A percentile compares a stretch with the other conserved stretches of the same genome.
These are phyloP conservation scores for Neurospora sp. DNA, from an alignment of 495 filamentous ascomycete genomes.

Conservation along the genomic window DNA sequence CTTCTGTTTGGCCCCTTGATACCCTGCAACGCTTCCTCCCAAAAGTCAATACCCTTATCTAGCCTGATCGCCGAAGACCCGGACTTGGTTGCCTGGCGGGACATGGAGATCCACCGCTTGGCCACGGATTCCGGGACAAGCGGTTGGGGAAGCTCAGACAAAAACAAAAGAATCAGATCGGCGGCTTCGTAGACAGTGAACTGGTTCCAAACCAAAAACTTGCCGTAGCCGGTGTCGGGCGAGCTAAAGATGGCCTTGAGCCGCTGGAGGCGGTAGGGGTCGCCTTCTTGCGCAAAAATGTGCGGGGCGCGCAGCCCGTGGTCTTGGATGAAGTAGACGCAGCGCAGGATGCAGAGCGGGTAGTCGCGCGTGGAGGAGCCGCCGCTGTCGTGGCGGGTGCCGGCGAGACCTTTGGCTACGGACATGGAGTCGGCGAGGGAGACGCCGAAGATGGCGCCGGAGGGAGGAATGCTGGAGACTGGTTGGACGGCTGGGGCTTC, in stretches of 20 bases:
- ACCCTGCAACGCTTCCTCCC: conserved; percentile 36
- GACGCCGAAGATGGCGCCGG: conserved; percentile 28
- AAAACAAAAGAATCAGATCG: conserved; percentile 28
- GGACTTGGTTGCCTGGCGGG: conserved; percentile 24
- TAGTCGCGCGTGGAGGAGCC: conserved; percentile 30
- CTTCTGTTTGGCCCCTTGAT: conserved; percentile 26
- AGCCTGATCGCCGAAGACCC: conserved; percentile 23
- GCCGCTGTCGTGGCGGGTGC: conserved; percentile 25
- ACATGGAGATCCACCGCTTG: conserved; percentile 31
- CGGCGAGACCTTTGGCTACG: conserved; percentile 28
- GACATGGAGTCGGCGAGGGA: conserved; percentile 28
- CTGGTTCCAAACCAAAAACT: conserved; percentile 25
- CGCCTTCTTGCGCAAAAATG: conserved; percentile 29
- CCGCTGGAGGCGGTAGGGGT: conserved; percentile 19
- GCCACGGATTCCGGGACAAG: conserved; percentile 27
- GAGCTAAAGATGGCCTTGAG: conserved; percentile 27
- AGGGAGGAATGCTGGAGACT: conserved; percentile 5
- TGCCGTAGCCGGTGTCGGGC: conserved; percentile 26
- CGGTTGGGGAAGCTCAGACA: conserved; percentile 29
- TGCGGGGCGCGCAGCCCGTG: conserved; percentile 23
- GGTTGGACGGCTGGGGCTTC: conserved; percentile 1
- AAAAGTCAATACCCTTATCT: conserved; percentile 37
- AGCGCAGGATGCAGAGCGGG: conserved; percentile 34
- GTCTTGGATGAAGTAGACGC: conserved; percentile 31
- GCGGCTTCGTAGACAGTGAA: conserved; percentile 34